Percentiles rank a stretch among this genome's conserved stretches.
These are phyloP conservation scores for Mollisia scopiformis DNA, from an alignment of 2,329 filamentous ascomycete species.

Conservation along the genomic window DNA sequence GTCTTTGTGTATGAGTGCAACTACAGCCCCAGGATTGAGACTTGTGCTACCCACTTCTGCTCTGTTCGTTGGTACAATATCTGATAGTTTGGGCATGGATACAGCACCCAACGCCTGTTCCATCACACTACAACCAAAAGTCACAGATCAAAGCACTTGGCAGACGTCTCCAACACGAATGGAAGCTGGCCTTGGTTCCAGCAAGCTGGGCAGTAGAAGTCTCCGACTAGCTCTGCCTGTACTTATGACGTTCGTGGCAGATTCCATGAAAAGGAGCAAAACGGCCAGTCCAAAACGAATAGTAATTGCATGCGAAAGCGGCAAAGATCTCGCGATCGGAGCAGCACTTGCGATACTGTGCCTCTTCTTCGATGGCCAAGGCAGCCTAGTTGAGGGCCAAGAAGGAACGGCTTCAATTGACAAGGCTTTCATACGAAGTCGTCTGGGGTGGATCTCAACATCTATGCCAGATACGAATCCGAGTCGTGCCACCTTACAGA, in stretches of 20 bases:
- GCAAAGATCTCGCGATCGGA: constrained; percentile 80
- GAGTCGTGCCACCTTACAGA: constrained; percentile 82
- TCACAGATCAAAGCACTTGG: constrained; percentile 50
- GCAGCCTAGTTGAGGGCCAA: constrained; percentile 39
- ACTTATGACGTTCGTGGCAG: constrained; percentile 26
- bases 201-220: constrained; percentile 81
- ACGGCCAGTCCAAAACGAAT: constrained; percentile 31
- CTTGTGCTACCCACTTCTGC: constrained; percentile 32
- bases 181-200: constrained; percentile 67
- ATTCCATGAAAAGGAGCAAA: not conserved
- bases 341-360: constrained; percentile 77
- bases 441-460: constrained; percentile 81
- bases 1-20: not conserved
- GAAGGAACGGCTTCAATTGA: constrained; percentile 48
- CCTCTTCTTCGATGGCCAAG: constrained; percentile 68
- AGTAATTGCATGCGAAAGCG: constrained; percentile 73
- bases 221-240: constrained; percentile 71
- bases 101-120: constrained; percentile 4
- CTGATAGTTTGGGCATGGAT: constrained; percentile 12
- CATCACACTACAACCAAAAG: constrained; percentile 47
- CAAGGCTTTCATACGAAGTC: constrained; percentile 77
- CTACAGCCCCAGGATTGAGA: constrained; percentile 3
- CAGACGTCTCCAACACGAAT: constrained; percentile 39
- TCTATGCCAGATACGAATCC: constrained; percentile 81
- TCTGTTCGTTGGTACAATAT: constrained; percentile 29